A percentile compares a stretch with the other conserved stretches of the same genome.
Evolutionary conservation across 371 early-diverging fungal species (phyloP).

Genomic region (Circinella umbellata): DNA sequence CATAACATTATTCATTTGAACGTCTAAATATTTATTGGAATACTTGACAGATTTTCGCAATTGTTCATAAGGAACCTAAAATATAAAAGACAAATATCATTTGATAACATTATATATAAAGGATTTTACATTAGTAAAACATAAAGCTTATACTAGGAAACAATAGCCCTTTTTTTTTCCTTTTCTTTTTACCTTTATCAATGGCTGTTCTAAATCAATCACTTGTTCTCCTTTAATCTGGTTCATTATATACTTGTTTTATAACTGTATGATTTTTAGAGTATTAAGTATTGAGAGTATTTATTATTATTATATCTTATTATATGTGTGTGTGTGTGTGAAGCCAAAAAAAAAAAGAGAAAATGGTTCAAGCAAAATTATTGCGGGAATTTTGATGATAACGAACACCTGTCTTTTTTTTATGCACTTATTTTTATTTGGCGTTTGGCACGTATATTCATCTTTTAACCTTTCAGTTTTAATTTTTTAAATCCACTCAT

Average conservation of each 20-base stretch:
- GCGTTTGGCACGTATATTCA: too few species aligned
- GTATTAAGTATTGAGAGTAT: too few species aligned
- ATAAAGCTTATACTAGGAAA: too few species aligned
- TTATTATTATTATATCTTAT: too few species aligned
- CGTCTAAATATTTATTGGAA: slow-evolving; percentile 84
- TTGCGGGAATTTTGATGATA: too few species aligned
- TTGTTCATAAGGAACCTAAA: slow-evolving; percentile 90
- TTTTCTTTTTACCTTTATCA: slow-evolving; percentile 73
- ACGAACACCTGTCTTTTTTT: too few species aligned
- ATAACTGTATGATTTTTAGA: neutral
- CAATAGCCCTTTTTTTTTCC: neutral
- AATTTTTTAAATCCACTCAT: too few species aligned
- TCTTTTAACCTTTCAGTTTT: too few species aligned
- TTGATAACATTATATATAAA: neutral
- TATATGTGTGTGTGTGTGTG: too few species aligned
- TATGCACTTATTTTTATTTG: too few species aligned
- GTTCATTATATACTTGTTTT: slow-evolving; percentile 57
- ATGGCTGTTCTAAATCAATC: slow-evolving; percentile 85
- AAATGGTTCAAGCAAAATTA: neutral
- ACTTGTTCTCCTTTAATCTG: slow-evolving; percentile 79
- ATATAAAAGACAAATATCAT: neutral
- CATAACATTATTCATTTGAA: slow-evolving; percentile 65
- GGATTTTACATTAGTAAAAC: neutral
- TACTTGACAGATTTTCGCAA: slow-evolving; percentile 79
- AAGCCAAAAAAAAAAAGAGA: neutral